Base-by-base conservation (phyloP, 176 grass and related monocot genomes). In the Areca catechu region DNA sequence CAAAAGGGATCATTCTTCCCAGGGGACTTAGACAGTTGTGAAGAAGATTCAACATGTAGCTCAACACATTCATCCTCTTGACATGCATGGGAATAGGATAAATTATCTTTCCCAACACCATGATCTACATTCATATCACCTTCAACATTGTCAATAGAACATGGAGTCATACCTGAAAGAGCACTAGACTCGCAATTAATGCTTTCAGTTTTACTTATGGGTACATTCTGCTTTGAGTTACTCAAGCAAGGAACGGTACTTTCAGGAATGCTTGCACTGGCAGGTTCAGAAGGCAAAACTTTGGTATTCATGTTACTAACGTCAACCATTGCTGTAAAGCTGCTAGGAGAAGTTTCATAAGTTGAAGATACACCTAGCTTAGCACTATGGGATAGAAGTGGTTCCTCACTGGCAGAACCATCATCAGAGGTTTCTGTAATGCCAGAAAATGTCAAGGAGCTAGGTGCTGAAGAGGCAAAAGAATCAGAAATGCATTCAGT, bases 251-350 rank as follows among this genome's bases (percentile, higher is more conserved):
- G 68, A 51, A 10, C 10, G 2, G 5, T 53, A 50, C 68, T 78
- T 68, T 66, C 66, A 80, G 54, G 57, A 68, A 57, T 28, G 67
- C 48, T 65, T 71, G 74, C 48, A 60, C 22, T 27, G 62, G 60
- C 28, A 48, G 20, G 49, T 56, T 66, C 74, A 82, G 71, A 56
- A 60, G n/a, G 22, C 61, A 20, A 23, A 37, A 7, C 0, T 54
- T 27, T 54, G 20, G 6, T 23, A 43, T 37, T 62, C 34, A 15
- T 27, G 62, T 43, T 17, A 25, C 58, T 16, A 54, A 22, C 48
- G 23, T 53, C 19, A 54, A 23, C 19, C n/a, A 58, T 18, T 54
- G 7, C 22, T 19, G 4, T 62, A 25, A 7, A 1, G 23, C 19
- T 24, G n/a, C 3, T n/a, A 54, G 58, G 10, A 47, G 58, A 17